Conservation (phyloP, 2,329 filamentous ascomycete genomes). For the Fusarium concolor region DNA sequence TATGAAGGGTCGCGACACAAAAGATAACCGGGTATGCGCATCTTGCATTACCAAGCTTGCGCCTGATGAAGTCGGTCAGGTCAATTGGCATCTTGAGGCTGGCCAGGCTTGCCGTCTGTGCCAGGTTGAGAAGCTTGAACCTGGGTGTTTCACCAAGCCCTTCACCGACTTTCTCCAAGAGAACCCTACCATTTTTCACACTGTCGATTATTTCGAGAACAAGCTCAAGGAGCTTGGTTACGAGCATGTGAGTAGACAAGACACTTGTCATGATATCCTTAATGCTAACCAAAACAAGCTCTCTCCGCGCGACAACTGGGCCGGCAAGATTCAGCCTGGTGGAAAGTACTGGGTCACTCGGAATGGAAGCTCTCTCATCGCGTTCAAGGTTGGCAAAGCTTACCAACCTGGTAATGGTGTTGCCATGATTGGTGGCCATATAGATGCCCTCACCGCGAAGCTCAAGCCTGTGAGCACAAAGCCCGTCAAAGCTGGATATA, state of each 20-base stretch:
- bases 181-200: constrained; percentile 94
- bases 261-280: background rate
- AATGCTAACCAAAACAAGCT: constrained; percentile 60
- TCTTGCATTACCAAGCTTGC: constrained; percentile 53
- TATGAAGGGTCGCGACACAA: constrained; percentile 52
- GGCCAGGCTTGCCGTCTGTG: constrained; percentile 52
- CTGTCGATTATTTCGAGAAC: constrained; percentile 80
- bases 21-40: constrained; percentile 54
- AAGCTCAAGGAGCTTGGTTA: constrained; percentile 81
- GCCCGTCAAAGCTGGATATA: constrained; percentile 84
- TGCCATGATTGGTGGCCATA: constrained; percentile 89
- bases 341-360: constrained; percentile 91
- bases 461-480: constrained; percentile 92
- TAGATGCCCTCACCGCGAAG: constrained; percentile 90
- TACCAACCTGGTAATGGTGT: constrained; percentile 89
- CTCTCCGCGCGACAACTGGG: constrained; percentile 84
- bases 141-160: constrained; percentile 80
- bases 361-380: constrained; percentile 87
- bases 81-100: constrained; percentile 48
- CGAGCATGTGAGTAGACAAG: constrained; percentile 65
- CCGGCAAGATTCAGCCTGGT: constrained; percentile 75
- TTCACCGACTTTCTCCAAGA: constrained; percentile 89
- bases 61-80: constrained; percentile 45
- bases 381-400: constrained; percentile 82
- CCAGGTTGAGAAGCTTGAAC: constrained; percentile 56